Evolutionary conservation across 805 yeast species (phyloP), one percentile per base, ranked within the genome.

Genomic region (Saccharomycopsis fermentans): DNA sequence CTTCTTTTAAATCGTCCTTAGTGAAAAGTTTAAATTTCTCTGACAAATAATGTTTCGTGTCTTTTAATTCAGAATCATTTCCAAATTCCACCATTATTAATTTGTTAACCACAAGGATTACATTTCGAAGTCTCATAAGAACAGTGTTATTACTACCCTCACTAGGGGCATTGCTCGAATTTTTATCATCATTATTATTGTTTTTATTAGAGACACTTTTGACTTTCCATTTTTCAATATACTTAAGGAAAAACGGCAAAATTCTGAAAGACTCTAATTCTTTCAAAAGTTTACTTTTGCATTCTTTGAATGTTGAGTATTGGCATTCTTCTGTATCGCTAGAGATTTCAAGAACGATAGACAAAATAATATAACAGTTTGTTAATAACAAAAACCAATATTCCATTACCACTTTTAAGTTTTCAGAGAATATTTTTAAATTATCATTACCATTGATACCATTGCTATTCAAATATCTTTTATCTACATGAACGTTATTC

Each of bases 31-130:
- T 74, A 65, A 77, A 79, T 51, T 73, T 73, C 34, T 71, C 65
- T 34, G 73, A 68, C 24, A 85, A 69, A 62, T 74, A 80, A 2
- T 70, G 66, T 64, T 84, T 82, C 6, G 83, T 74, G 17, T 70
- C 61, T 16, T 68, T 63, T 26, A 81, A 65, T 1, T 73, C 67
- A 0, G 69, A 62, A 0, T 72, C 61, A 61, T 75, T 83, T 1
- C 97, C 97, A 72, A 90, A 80, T 59, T 80, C 82, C 12, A 85
- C 70, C 11, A 80, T 64, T 1, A 84, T 64, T 16, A 81, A 66
- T 62, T 84, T 84, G 70, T 82, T 79, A 1, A 81, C 62, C 1
- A 87, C 62, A 16, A 76, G 64, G 0, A 86, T 71, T 1, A 86
- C 72, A 63, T 83, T 80, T 64, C 94, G 72, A 12, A 84, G 71